phyloP scores from a whole-genome alignment of 1,284 basidiomycete species.

The Heliocybe sulcata region DNA sequence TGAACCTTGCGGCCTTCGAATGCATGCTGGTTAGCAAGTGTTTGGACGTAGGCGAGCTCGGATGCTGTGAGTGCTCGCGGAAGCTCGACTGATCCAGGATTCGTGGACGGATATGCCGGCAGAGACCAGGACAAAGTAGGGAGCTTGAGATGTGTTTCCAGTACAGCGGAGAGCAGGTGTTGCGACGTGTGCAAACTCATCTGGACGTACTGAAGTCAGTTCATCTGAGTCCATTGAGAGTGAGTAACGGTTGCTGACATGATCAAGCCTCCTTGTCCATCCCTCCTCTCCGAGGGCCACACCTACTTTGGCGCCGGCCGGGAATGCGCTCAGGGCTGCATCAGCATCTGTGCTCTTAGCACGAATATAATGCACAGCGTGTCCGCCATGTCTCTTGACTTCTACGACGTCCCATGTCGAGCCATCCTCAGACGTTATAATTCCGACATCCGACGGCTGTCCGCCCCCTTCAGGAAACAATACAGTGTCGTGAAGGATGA shows the following conservation, averaged over 20 bases:
- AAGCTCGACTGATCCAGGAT: slow-evolving; percentile 74
- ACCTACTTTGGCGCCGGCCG: slow-evolving; percentile 44
- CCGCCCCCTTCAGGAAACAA: slow-evolving; percentile 88
- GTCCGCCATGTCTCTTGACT: slow-evolving; percentile 64
- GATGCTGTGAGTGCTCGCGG: slow-evolving; percentile 58
- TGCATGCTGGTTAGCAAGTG: slow-evolving; percentile 58
- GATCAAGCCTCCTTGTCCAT: slow-evolving; percentile 69
- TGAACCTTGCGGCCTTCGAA: slow-evolving; percentile 57
- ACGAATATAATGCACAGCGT: slow-evolving; percentile 73
- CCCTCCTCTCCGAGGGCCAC: slow-evolving; percentile 56
- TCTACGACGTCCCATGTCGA: slow-evolving; percentile 59
- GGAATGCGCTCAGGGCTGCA: slow-evolving; percentile 35
- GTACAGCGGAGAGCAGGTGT: slow-evolving; percentile 77
- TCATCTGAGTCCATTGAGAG: neutral
- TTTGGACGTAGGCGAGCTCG: slow-evolving; percentile 60
- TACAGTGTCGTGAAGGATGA: slow-evolving; percentile 77
- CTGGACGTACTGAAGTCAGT: slow-evolving; percentile 27
- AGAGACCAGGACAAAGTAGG: slow-evolving; percentile 83
- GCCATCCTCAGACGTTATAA: slow-evolving; percentile 38
- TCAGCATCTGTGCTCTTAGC: slow-evolving; percentile 35
- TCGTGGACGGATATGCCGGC: slow-evolving; percentile 54
- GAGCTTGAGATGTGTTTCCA: slow-evolving; percentile 62
- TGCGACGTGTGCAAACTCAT: slow-evolving; percentile 83
- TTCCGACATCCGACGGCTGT: slow-evolving; percentile 76
- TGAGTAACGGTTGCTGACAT: slow-evolving; percentile 40